These are phyloP conservation scores for Trypanosomatidae sp. DNA, from an alignment of 208 protist genomes.

Conservation along the genomic window DNA sequence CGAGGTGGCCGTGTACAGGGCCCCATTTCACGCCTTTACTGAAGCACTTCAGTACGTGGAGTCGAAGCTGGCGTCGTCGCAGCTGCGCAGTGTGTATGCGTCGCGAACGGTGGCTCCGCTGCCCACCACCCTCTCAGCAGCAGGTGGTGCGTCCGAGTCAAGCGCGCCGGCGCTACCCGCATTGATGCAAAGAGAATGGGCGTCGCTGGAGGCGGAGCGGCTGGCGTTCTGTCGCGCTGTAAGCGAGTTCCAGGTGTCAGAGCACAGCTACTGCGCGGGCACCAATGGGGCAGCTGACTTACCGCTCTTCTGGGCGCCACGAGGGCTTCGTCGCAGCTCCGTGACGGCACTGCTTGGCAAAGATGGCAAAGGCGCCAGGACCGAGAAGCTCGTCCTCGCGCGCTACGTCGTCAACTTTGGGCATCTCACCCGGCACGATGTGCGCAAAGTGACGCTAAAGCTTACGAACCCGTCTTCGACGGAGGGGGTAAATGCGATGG, in stretches of 20 bases:
- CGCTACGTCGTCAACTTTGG: slow-evolving; percentile 95
- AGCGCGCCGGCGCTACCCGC: slow-evolving; percentile 9
- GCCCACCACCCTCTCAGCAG: neutral
- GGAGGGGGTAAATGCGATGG: slow-evolving; percentile 55
- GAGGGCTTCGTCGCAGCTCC: slow-evolving; percentile 52
- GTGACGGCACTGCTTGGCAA: slow-evolving; percentile 31
- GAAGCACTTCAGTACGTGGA: slow-evolving; percentile 23
- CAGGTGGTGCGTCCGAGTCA: neutral
- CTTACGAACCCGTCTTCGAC: slow-evolving; percentile 86
- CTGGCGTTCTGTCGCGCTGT: slow-evolving; percentile 61
- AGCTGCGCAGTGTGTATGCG: slow-evolving; percentile 6
- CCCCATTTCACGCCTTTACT: slow-evolving; percentile 18
- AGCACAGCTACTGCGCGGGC: neutral
- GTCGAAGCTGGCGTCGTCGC: neutral
- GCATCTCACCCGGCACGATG: slow-evolving; percentile 88
- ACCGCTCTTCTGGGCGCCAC: slow-evolving; percentile 25
- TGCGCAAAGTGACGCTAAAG: slow-evolving; percentile 67
- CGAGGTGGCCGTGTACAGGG: slow-evolving; percentile 10
- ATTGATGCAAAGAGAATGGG: slow-evolving; percentile 22
- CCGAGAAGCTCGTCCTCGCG: slow-evolving; percentile 70
- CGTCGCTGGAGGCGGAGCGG: slow-evolving; percentile 75
- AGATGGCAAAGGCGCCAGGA: slow-evolving; percentile 3
- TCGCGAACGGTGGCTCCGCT: slow-evolving; percentile 6
- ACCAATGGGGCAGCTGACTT: neutral
- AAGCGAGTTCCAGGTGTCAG: neutral